Evolutionary conservation across 2,329 filamentous ascomycete species (phyloP), one percentile per base, ranked within the genome.

Genomic region (Fusarium scirpi): DNA sequence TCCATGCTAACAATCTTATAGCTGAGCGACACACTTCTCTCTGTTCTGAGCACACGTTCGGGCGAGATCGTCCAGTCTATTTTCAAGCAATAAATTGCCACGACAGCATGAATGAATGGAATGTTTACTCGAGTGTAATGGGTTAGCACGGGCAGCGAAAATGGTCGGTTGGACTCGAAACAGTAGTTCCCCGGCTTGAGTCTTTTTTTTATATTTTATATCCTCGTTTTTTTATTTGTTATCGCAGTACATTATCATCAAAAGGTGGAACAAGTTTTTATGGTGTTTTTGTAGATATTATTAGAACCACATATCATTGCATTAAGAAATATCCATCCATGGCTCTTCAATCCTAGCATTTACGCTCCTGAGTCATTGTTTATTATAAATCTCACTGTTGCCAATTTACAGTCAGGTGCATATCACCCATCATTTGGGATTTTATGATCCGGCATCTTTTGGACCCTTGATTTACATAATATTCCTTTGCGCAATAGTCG

Each of bases 1-100:
- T 38, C 18, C 43, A 24, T 63, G 54, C 76, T 78, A 65, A 75
- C 70, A 51, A 61, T 54, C 8, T 52, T 34, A 9, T 55, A 92
- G 89, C 82, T 97, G 81, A 94, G 92, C 78, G 92, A 97, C 80
- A 93, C 91, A 48, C 86, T 97, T 55, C 85, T 97, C 55, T 95
- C 92, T 4, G 91, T 96, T 67, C 83, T 96, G 67, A 89, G 92
- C 9, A 89, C 90, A 27, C 84, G 93, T 58, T 91, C 92, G 34
- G 92, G 92, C 27, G 92, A 96, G 81, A 89, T 96, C 77, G 91
- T 95, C 20, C 81, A 90, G 65, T 91, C 90, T 38, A 90, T 96
- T 65, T 96, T 96, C 79, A 71, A 76, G 60, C 67, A 76, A 58
- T 76, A 76, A 74, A 73, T 46, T 49, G 40, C 59, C 41, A 71